Evolutionary conservation across 306 rosid genomes (phyloP), one percentile per base, ranked within the genome.

Genomic region (Ammopiptanthus mongolicus): DNA sequence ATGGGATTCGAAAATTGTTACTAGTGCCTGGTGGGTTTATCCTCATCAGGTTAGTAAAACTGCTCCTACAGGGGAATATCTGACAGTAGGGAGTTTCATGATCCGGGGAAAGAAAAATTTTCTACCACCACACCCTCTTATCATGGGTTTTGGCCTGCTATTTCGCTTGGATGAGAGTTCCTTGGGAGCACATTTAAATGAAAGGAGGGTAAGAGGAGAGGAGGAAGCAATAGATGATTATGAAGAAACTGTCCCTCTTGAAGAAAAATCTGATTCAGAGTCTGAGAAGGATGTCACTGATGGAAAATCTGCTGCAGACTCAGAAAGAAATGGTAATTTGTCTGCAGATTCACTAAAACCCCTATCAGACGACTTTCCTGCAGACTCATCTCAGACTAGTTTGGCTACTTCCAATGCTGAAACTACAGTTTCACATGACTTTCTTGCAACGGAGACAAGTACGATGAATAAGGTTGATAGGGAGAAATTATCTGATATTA

Each of bases 11-110:
- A 95, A 95, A 81, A 95, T 95, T 63, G 97, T 95, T 80, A 95
- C 98, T 6, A 95, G 99, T 84, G 98, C 99, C 83, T 95, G 97
- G 99, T 95, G 99, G 97, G 99, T 92, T 85, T 84, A 89, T 84
- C 97, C 97, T 71, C 89, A 90, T 78, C 99, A 95, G 82, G 99
- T 95, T 66, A 95, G 96, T 85, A 95, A 95, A 92, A 95, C 99
- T 79, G 99, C 99, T 75, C 99, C 99, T 53, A 92, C 97, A 1
- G 99, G 98, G 72, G 99, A 95, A 81, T 95, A 95, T 86, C 97
- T 95, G 66, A 95, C 99, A 53, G 97, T 90, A 36, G 99, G 99
- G 59, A 95, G 99, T 86, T 95, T 95, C 79, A 95, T 95, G 97
- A 92, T 92, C 65, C 88, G 99, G 50, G 99, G 99, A 74, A 95